Evolutionary conservation across 169 alveolate genomes (phyloP), one percentile per base, ranked within the genome.

Genomic region (Cryptosporidium tyzzeri): DNA sequence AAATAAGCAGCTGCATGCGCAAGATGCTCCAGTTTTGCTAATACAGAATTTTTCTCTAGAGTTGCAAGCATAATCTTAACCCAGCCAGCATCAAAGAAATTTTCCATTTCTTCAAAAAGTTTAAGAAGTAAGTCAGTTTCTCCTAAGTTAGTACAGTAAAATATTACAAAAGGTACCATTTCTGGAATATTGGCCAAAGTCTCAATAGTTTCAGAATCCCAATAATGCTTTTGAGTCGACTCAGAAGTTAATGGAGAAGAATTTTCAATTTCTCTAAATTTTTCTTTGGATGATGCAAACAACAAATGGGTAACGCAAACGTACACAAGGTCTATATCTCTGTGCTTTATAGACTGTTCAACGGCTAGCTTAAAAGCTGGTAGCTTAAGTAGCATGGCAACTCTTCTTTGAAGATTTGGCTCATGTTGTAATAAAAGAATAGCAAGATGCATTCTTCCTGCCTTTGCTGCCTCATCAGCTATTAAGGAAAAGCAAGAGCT

Each of bases 311-410:
- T 85, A 44, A 94, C 84, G 29, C 95, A 94, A 75, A 84, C 86
- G 84, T 92, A 87, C 39, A 94, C 94, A n/a, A 94, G 85, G 59
- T 93, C 95, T 18, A 93, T 80, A 70, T 93, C 94, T 33, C 86
- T 91, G 7, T 91, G 45, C 45, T 80, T 73, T 62, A 92, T 92
- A 5, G 96, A 92, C 68, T 93, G 91, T 55, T 84, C 93, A 37
- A 87, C 89, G 3, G 95, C 93, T 37, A 89, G 61, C 62, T 71
- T 62, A 51, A 87, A 84, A 26, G 92, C 73, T 18, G 96, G 93
- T 44, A 93, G 91, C 86, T 93, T 92, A 50, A 92, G 92, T 59
- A 92, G 86, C 94, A 92, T 85, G 18, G 84, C 73, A 50, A 91
- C 91, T 71, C 93, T 58, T 21, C 75, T 80, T 48, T 80, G 62